phyloP scores from a whole-genome alignment of 2,329 filamentous ascomycete genomes.

The Diaporthe batatas region DNA sequence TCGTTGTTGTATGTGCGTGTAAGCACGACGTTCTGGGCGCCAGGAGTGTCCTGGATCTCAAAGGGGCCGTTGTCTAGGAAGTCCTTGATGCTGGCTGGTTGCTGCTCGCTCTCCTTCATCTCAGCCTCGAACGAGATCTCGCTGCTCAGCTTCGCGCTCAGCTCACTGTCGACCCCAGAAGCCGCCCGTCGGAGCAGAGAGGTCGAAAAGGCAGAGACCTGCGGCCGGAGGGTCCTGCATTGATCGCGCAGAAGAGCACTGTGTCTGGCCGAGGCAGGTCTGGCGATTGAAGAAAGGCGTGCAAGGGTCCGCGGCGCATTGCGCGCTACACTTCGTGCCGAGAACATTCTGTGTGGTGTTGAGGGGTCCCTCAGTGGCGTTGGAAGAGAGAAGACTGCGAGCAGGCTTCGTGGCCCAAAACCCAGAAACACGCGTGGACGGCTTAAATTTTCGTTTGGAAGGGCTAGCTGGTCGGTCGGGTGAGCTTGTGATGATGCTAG shows the following conservation, averaged over 20 bases:
- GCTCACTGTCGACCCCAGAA: constrained; percentile 76
- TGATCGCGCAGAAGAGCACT: constrained; percentile 63
- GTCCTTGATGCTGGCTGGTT: constrained; percentile 84
- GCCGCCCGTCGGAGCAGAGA: constrained; percentile 58
- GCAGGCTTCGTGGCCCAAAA: constrained; percentile 40
- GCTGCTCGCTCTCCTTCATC: constrained; percentile 78
- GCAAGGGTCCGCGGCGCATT: constrained; percentile 74
- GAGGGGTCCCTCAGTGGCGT: constrained; percentile 47
- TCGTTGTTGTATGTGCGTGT: constrained; percentile 88
- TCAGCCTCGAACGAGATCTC: constrained; percentile 85
- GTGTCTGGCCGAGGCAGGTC: constrained; percentile 62
- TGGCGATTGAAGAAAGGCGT: constrained; percentile 66
- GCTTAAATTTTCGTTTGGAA: constrained; percentile 34
- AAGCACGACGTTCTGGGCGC: constrained; percentile 89
- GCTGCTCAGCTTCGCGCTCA: constrained; percentile 86
- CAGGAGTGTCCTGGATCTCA: constrained; percentile 83
- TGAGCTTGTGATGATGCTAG: constrained; percentile 35
- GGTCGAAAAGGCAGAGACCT: constrained; percentile 65
- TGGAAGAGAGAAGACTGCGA: constrained; percentile 42
- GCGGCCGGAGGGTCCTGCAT: constrained; percentile 54
- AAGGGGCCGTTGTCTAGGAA: constrained; percentile 90
- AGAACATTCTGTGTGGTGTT: constrained; percentile 70
- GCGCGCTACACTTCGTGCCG: constrained; percentile 75
- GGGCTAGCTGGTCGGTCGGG: not conserved
- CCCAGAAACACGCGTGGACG: not conserved